phyloP scores from a whole-genome alignment of 1,139 yeast genomes.

The Kodamaea arcana region DNA sequence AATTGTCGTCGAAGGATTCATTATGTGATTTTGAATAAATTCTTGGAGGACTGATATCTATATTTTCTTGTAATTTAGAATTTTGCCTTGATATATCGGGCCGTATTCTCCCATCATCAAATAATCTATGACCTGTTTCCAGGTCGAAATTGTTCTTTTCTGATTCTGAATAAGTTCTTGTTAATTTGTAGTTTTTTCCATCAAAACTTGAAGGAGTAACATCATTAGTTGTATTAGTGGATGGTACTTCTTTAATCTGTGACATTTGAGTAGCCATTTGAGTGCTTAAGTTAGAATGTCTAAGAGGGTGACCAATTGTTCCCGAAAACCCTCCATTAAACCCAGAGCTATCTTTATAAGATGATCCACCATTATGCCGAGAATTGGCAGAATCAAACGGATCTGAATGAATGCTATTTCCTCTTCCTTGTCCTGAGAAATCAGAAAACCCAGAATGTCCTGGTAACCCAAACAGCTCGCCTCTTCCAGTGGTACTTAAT shows the following conservation, averaged over 20 bases:
- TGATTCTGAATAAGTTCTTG: conserved; percentile 53
- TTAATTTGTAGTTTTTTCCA: conserved; percentile 21
- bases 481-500: not conserved
- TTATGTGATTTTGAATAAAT: conserved; percentile 34
- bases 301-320: not conserved
- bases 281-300: conserved; percentile 2
- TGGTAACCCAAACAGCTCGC: not conserved
- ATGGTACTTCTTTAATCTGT: conserved; percentile 5
- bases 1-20: conserved; percentile 16
- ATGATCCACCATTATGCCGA: not conserved
- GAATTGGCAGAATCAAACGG: not conserved
- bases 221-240: conserved; percentile 4
- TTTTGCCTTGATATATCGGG: conserved; percentile 11
- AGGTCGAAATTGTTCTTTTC: conserved; percentile 52
- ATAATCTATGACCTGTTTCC: conserved; percentile 47
- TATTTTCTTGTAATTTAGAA: not conserved
- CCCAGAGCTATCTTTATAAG: not conserved
- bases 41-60: conserved; percentile 8
- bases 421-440: not conserved
- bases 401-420: not conserved
- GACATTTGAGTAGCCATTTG: conserved; percentile 4
- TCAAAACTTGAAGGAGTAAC: conserved; percentile 3
- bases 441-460: not conserved
- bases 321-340: not conserved
- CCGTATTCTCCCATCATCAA: conserved; percentile 46